These are phyloP conservation scores for Catharanthus roseus DNA, from an alignment of 257 asterid species.

Conservation along the genomic window DNA sequence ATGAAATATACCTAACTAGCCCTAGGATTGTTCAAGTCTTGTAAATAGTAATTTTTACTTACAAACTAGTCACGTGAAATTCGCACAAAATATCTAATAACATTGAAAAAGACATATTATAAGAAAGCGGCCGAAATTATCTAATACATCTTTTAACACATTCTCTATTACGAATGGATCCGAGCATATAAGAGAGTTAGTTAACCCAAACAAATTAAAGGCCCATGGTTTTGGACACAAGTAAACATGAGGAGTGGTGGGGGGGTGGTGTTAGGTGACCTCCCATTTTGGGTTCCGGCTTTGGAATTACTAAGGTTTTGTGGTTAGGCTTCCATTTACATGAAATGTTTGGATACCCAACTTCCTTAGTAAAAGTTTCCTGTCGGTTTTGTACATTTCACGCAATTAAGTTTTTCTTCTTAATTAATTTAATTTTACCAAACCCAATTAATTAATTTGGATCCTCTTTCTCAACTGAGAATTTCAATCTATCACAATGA, in stretches of 20 bases:
- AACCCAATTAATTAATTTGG: not conserved
- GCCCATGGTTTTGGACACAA: not conserved
- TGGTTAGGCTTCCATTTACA: not conserved
- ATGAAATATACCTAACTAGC: no score
- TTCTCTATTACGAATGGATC: no score
- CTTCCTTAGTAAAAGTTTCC: not conserved
- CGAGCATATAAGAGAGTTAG: not conserved
- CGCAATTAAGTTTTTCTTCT: not conserved
- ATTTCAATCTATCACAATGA: conserved; percentile 10
- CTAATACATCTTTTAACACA: no score
- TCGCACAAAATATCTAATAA: no score
- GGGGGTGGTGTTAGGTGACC: conserved; percentile 26
- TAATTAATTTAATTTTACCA: no score
- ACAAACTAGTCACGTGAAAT: no score
- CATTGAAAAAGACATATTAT: no score
- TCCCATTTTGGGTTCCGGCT: conserved; percentile 16
- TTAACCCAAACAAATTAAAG: conserved; percentile 1
- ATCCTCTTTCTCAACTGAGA: no score
- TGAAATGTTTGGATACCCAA: not conserved
- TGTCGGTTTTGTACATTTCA: not conserved
- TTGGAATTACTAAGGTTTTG: not conserved
- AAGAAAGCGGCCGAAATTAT: no score
- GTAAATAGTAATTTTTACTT: no score
- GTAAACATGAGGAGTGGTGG: not conserved
- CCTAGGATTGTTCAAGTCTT: no score